A percentile compares a stretch with the other conserved stretches of the same genome.
These are phyloP conservation scores for Suillus decipiens DNA, from an alignment of 768 basidiomycete genomes.

Conservation along the genomic window DNA sequence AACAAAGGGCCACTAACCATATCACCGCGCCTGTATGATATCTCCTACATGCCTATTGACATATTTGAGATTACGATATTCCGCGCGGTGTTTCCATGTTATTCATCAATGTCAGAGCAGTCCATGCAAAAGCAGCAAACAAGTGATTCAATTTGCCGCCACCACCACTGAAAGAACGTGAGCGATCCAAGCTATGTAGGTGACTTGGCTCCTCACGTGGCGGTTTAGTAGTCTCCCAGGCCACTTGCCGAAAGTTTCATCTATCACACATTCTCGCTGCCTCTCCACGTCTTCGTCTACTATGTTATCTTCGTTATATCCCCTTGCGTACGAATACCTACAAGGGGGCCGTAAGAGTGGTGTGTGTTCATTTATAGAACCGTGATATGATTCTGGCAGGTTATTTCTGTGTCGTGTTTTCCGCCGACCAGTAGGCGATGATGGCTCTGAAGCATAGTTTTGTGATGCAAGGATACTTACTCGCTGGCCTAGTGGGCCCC, in stretches of 20 bases:
- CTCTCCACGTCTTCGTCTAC: constrained; percentile 34
- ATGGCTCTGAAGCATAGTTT: constrained; percentile 9
- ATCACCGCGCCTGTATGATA: neutral
- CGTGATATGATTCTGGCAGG: constrained; percentile 11
- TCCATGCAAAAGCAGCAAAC: constrained; percentile 60
- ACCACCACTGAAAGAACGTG: constrained; percentile 70
- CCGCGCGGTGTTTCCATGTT: neutral
- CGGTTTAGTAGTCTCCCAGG: constrained; percentile 67
- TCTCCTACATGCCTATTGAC: neutral
- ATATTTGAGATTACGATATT: constrained; percentile 2
- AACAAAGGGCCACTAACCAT: constrained; percentile 11
- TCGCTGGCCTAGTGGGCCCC: constrained; percentile 64
- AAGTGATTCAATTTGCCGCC: constrained; percentile 70
- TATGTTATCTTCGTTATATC: constrained; percentile 24
- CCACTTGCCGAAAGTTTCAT: constrained; percentile 65
- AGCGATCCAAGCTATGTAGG: constrained; percentile 2
- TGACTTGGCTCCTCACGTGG: constrained; percentile 49
- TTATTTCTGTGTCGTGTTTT: constrained; percentile 12
- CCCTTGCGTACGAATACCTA: constrained; percentile 20
- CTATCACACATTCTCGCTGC: constrained; percentile 46
- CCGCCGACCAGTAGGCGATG: constrained; percentile 17
- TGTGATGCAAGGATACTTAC: constrained; percentile 38
- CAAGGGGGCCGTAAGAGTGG: constrained; percentile 36
- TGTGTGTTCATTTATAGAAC: constrained; percentile 38
- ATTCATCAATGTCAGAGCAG: constrained; percentile 54